Conservation (phyloP, 140 eudicot genomes). For the Anethum foeniculum region DNA sequence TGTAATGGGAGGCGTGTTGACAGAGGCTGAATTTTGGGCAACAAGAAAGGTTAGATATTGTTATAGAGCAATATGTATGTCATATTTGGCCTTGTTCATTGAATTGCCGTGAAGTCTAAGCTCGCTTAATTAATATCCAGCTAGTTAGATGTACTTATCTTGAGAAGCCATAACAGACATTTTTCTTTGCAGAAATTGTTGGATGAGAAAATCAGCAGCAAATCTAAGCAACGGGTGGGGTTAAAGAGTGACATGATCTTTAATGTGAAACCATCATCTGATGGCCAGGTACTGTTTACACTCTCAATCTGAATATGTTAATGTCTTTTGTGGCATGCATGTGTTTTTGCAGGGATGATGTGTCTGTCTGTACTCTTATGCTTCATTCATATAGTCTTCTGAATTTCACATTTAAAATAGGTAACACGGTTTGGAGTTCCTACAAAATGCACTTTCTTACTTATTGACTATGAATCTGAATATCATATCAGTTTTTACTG, state of each 20-base stretch:
- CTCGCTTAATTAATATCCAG: background rate
- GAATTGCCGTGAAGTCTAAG: background rate
- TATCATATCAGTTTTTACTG: background rate
- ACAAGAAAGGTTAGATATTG: slow-evolving; percentile 67
- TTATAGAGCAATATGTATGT: background rate
- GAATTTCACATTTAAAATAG: too few species aligned
- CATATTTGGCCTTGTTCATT: background rate
- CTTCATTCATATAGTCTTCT: background rate
- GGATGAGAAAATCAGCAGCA: slow-evolving; percentile 50
- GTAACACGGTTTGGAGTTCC: background rate
- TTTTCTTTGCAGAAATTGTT: slow-evolving; percentile 69
- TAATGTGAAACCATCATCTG: slow-evolving; percentile 71
- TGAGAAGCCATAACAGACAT: slow-evolving; percentile 22
- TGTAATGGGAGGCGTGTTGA: slow-evolving; percentile 61
- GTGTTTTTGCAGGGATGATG: background rate
- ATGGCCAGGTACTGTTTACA: slow-evolving; percentile 71
- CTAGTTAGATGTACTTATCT: background rate
- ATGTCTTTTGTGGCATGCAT: background rate
- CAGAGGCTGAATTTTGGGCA: slow-evolving; percentile 93
- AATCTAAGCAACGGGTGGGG: slow-evolving; percentile 59
- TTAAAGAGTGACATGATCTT: slow-evolving; percentile 86
- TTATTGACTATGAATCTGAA: background rate
- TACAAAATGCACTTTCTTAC: background rate
- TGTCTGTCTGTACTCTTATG: background rate
- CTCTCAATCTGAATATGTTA: background rate